These are phyloP conservation scores for Periglandula ipomoeae DNA, from an alignment of 2,329 filamentous ascomycete species.

Conservation along the genomic window DNA sequence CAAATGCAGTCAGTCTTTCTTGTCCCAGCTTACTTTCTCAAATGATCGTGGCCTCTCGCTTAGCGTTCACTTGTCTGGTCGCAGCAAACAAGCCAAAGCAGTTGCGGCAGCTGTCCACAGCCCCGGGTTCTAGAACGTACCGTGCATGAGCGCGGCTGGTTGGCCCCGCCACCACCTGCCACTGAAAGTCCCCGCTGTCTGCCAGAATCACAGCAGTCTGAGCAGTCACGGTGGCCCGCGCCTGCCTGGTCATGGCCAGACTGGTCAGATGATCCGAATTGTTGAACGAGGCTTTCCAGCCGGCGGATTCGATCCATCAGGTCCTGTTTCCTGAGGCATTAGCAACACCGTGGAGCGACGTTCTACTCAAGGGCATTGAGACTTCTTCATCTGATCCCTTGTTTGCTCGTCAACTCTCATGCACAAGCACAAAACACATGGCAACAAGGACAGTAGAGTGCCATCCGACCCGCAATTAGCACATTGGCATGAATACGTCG, in stretches of 20 bases:
- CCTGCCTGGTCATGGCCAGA: not conserved
- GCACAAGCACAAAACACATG: not conserved
- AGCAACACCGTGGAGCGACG: too few relatives aligned
- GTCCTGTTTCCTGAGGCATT: conserved; percentile 2
- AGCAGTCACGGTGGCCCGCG: not conserved
- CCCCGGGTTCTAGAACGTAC: not conserved
- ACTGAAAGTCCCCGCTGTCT: too few relatives aligned
- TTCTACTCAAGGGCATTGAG: too few relatives aligned
- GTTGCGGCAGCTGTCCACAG: too few relatives aligned
- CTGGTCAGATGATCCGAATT: conserved; percentile 1
- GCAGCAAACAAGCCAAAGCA: too few relatives aligned
- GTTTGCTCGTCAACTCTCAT: not conserved
- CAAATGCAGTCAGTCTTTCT: not conserved
- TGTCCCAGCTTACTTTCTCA: not conserved
- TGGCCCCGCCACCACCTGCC: not conserved
- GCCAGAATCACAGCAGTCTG: not conserved
- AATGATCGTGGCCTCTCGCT: too few relatives aligned
- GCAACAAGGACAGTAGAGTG: not conserved
- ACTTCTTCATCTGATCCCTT: too few relatives aligned
- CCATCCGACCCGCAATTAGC: not conserved
- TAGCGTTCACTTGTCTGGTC: too few relatives aligned
- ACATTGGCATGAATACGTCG: not conserved
- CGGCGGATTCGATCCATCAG: conserved; percentile 6
- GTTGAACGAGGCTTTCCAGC: conserved; percentile 8
- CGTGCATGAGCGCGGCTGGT: not conserved